phyloP scores from a whole-genome alignment of 768 basidiomycete species.

The Russula sp. region DNA sequence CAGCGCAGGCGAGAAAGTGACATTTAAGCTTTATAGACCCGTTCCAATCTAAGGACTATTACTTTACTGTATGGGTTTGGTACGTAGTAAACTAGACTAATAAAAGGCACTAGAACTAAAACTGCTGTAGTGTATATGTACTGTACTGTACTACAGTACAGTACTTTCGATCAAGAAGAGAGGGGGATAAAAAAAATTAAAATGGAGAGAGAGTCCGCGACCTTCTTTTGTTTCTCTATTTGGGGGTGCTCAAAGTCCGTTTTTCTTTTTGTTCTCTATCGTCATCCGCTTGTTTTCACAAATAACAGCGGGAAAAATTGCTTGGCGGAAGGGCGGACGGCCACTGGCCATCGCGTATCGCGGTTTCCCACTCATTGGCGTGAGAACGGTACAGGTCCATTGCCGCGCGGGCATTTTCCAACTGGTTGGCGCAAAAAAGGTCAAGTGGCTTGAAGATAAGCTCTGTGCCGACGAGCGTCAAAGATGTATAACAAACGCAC shows the following conservation, averaged over 20 bases:
- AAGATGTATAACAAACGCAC: slow-evolving; percentile 44
- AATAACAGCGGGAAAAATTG: slow-evolving; percentile 77
- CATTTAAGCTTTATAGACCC: slow-evolving; percentile 30
- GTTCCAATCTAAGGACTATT: slow-evolving; percentile 8
- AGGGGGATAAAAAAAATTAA: background rate
- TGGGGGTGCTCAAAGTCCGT: background rate
- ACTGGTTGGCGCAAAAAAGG: slow-evolving; percentile 41
- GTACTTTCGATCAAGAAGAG: slow-evolving; percentile 6
- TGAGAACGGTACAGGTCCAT: slow-evolving; percentile 55
- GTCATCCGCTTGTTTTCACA: slow-evolving; percentile 37
- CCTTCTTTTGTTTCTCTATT: background rate
- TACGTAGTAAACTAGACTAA: slow-evolving; percentile 13
- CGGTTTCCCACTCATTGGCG: slow-evolving; percentile 62
- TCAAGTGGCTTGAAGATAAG: slow-evolving; percentile 15
- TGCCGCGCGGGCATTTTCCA: slow-evolving; percentile 70
- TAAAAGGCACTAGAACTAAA: slow-evolving; percentile 13
- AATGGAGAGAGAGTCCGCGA: background rate
- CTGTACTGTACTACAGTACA: slow-evolving; percentile 4
- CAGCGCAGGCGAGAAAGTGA: slow-evolving; percentile 15
- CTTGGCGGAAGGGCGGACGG: slow-evolving; percentile 73
- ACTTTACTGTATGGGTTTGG: background rate
- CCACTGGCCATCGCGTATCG: slow-evolving; percentile 62
- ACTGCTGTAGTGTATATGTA: background rate
- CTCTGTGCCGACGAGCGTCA: background rate
- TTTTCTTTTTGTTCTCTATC: background rate